A percentile compares a stretch with the other conserved stretches of the same genome.
phyloP scores from a whole-genome alignment of 768 basidiomycete species.

The Mycena indigotica region DNA sequence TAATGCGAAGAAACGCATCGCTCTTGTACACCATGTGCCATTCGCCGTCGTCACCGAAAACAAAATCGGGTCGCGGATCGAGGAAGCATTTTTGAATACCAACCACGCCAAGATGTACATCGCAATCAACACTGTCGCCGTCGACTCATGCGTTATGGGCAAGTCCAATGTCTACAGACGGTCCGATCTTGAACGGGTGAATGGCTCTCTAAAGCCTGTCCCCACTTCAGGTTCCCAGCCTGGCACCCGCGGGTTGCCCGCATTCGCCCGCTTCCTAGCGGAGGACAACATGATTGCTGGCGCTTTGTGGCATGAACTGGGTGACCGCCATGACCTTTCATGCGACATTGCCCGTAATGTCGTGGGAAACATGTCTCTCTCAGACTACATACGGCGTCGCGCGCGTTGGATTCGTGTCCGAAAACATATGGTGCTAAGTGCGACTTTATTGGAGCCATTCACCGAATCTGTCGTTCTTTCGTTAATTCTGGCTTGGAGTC shows the following conservation, averaged over 20 bases:
- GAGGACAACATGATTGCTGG: conserved; percentile 98
- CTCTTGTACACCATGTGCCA: conserved; percentile 94
- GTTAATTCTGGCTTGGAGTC: conserved; percentile 59
- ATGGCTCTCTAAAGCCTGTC: conserved; percentile 61
- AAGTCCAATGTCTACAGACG: conserved; percentile 95
- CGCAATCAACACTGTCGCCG: conserved; percentile 83
- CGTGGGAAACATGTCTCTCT: conserved; percentile 84
- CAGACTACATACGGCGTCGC: conserved; percentile 84
- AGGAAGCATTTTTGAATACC: conserved; percentile 94
- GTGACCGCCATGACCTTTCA: conserved; percentile 84
- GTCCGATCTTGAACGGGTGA: conserved; percentile 79
- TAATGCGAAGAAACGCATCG: conserved; percentile 53
- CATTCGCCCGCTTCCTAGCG: conserved; percentile 87
- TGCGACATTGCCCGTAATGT: conserved; percentile 89
- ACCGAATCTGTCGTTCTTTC: conserved; percentile 84
- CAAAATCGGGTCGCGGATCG: conserved; percentile 77
- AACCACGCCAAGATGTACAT: conserved; percentile 99
- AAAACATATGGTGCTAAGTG: conserved; percentile 87
- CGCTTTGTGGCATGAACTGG: conserved; percentile 92
- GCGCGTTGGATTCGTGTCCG: conserved; percentile 97
- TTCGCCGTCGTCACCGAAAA: conserved; percentile 76
- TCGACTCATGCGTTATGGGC: conserved; percentile 95
- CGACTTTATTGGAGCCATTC: conserved; percentile 89
- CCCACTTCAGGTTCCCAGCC: conserved; percentile 28
- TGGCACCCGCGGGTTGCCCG: conserved; percentile 60